Percentiles rank a stretch among this genome's conserved stretches.
These are phyloP conservation scores for Cyclotella baltica DNA, from an alignment of 108 stramenopile species.

Conservation along the genomic window DNA sequence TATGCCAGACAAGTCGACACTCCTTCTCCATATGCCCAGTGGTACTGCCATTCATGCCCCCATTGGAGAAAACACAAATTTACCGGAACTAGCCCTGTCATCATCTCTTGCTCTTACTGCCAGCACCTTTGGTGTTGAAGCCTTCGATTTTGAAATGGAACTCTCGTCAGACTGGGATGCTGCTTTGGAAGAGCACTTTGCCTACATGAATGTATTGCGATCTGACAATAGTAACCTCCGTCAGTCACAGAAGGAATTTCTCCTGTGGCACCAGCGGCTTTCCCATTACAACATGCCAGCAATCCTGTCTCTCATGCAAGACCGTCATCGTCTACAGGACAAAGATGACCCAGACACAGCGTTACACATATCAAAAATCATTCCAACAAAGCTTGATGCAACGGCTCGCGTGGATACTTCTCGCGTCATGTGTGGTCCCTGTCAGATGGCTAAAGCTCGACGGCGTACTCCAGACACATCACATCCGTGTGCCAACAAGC, in stretches of 20 bases:
- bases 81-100: background rate
- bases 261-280: slow-evolving; percentile 44
- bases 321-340: background rate
- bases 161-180: background rate
- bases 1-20: background rate
- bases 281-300: slow-evolving; percentile 19
- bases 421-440: background rate
- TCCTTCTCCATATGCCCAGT: background rate
- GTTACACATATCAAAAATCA: background rate
- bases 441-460: slow-evolving; percentile 2
- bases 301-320: background rate
- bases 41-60: background rate
- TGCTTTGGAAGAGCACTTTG: background rate
- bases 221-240: slow-evolving; percentile 55
- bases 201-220: background rate
- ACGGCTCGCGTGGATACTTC: background rate
- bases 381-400: background rate
- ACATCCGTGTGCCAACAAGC: background rate
- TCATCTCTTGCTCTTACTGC: background rate
- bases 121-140: slow-evolving; percentile 17
- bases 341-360: background rate
- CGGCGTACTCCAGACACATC: background rate
- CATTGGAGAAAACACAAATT: background rate
- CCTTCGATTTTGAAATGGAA: slow-evolving; percentile 6
- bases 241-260: slow-evolving; percentile 51